phyloP scores from a whole-genome alignment of 805 yeast species.

The Saturnispora diversa region DNA sequence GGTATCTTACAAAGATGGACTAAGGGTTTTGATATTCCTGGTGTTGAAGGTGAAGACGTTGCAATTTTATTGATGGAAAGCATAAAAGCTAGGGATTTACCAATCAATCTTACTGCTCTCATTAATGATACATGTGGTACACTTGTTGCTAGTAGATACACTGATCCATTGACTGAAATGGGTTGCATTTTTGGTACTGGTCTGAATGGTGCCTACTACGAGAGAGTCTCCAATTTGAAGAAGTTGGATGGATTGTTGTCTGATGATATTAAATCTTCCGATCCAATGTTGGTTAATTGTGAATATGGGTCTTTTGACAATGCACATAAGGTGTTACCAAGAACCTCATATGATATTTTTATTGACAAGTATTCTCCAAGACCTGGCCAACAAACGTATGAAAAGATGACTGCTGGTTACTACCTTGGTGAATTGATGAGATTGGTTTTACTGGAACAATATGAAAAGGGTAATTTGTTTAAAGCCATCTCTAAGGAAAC shows the following conservation, averaged over 20 bases:
- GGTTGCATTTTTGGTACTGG: constrained; percentile 98
- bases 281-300: constrained; percentile 95
- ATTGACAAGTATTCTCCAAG: constrained; percentile 90
- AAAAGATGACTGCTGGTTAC: constrained; percentile 97
- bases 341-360: constrained; percentile 77
- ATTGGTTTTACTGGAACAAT: constrained; percentile 66
- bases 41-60: constrained; percentile 93
- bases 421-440: constrained; percentile 92
- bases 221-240: constrained; percentile 64
- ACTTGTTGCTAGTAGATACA: constrained; percentile 89
- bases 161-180: constrained; percentile 87
- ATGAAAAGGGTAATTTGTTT: constrained; percentile 60
- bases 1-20: constrained; percentile 97
- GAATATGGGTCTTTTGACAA: constrained; percentile 98
- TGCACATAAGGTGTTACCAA: constrained; percentile 78
- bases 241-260: constrained; percentile 71
- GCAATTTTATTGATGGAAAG: constrained; percentile 84
- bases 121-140: constrained; percentile 98
- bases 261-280: constrained; percentile 54
- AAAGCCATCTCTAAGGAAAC: constrained; percentile 48
- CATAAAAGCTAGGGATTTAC: constrained; percentile 56
- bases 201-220: constrained; percentile 96
- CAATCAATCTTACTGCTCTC: constrained; percentile 85
- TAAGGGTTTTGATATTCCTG: constrained; percentile 92
- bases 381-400: constrained; percentile 95